Base-by-base conservation (phyloP, 352 stramenopile genomes). In the Phytophthora parvispora region DNA sequence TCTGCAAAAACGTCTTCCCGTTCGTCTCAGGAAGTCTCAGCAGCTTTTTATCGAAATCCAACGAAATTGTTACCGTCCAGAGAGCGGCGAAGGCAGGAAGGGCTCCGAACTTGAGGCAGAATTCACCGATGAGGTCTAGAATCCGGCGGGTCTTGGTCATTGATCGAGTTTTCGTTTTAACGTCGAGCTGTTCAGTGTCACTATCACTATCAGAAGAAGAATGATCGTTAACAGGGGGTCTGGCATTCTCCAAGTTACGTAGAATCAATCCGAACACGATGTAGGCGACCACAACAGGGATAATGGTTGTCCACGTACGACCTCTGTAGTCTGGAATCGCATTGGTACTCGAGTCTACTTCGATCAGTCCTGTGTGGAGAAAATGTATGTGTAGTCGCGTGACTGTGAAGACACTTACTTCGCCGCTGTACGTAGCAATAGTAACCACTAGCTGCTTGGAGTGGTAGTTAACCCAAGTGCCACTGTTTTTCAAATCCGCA, bases 381-480 rank as follows among this genome's bases (percentile, higher is more conserved):
- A 81, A 77, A 6, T 61, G 22, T 3, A 86, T 16, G 5, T 32
- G 55, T 4, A 83, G 48, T 2, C 64, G 34, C 1, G 68, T 80
- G 36, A 80, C 60, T 2, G 51, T 69, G 28, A 80, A 81, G 4
- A 56, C 59, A 3, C 69, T 31, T 2, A 83, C 38, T 45, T 83
- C 77, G 16, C 71, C 77, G 27, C 81, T 81, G 74, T 77, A 83
- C 6, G 61, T 75, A 15, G 73, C 75, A 20, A 83, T 22, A 1
- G 50, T 77, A 53, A 81, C 24, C 22, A 50, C 42, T 67, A 86
- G 64, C 15, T 62, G 40, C 25, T 70, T 34, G 8, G 72, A 80
- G 0, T 63, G 57, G 29, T 67, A 65, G n/a, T 69, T 58, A 16
- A 83, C 47, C 77, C 77, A 85, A 12, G 31, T 58, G 20, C 57